Evolutionary conservation across 2,329 filamentous ascomycete species (phyloP).

Genomic region (Aspergillus luchuensis): DNA sequence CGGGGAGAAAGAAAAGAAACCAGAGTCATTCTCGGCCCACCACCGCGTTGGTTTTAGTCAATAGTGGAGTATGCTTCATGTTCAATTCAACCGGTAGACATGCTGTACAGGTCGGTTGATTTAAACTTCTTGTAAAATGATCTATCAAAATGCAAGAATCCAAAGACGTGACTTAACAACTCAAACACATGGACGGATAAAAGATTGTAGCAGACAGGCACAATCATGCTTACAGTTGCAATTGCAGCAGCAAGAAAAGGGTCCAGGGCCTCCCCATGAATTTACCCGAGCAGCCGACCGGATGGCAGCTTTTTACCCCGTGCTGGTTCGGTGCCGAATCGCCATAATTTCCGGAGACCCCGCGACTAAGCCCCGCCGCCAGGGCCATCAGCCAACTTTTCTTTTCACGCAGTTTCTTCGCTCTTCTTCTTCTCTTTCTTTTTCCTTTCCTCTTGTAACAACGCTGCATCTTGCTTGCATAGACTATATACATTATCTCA

Average conservation of each 20-base stretch:
- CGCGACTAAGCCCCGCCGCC: slow-evolving; percentile 1
- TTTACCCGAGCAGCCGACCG: slow-evolving; percentile 1
- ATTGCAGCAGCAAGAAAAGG: background rate
- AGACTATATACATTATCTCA: background rate
- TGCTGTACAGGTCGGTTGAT: background rate
- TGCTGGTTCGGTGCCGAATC: background rate
- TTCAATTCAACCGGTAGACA: background rate
- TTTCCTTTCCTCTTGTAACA: background rate
- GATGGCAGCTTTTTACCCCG: background rate
- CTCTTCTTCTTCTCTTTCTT: slow-evolving; percentile 9
- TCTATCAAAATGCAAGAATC: background rate
- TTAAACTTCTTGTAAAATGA: background rate
- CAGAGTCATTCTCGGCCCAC: background rate
- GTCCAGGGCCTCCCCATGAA: background rate
- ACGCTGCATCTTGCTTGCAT: background rate
- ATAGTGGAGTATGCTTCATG: background rate
- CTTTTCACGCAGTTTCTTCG: background rate
- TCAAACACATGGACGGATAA: background rate
- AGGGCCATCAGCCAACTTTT: slow-evolving; percentile 3
- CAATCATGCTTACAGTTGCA: background rate
- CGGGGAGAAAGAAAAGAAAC: background rate
- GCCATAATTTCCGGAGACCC: slow-evolving; percentile 4
- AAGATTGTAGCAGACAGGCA: background rate
- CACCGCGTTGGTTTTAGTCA: background rate
- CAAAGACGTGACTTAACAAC: background rate